These are phyloP conservation scores for Diplodia mutila DNA, from an alignment of 2,329 filamentous ascomycete genomes.

Conservation along the genomic window DNA sequence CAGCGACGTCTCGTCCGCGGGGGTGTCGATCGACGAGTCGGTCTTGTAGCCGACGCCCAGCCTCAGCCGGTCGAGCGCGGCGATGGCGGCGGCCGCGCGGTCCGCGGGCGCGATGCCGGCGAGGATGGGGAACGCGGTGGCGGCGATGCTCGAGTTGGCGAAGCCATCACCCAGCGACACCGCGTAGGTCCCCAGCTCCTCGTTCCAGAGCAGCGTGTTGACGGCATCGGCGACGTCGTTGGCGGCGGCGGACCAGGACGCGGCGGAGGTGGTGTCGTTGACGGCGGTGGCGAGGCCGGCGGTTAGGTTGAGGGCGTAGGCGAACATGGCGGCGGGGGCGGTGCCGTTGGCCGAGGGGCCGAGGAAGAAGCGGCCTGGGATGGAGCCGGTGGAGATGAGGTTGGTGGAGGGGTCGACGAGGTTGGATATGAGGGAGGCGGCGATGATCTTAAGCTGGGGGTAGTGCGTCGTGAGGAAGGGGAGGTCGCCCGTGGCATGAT, in stretches of 20 bases:
- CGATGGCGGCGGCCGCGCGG: constrained; percentile 37
- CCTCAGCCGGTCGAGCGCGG: constrained; percentile 37
- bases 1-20: constrained; percentile 36
- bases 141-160: constrained; percentile 35
- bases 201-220: constrained; percentile 42
- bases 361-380: constrained; percentile 32
- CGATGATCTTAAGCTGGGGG: constrained; percentile 33
- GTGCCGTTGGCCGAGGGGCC: constrained; percentile 36
- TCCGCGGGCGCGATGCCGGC: constrained; percentile 40
- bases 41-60: constrained; percentile 44
- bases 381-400: constrained; percentile 29
- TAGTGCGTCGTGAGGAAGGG: constrained; percentile 31
- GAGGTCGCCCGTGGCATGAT: constrained; percentile 32
- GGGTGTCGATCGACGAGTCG: constrained; percentile 32
- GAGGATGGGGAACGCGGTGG: constrained; percentile 40
- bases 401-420: constrained; percentile 31
- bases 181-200: constrained; percentile 37
- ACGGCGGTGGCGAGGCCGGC: constrained; percentile 37
- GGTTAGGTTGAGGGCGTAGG: constrained; percentile 35
- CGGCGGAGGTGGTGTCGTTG: constrained; percentile 35
- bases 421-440: constrained; percentile 31
- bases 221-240: constrained; percentile 33
- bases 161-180: constrained; percentile 31
- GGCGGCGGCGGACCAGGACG: constrained; percentile 32
- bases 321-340: constrained; percentile 34